Evolutionary conservation across 2,329 filamentous ascomycete genomes (phyloP).

Genomic region (Alternaria atra): DNA sequence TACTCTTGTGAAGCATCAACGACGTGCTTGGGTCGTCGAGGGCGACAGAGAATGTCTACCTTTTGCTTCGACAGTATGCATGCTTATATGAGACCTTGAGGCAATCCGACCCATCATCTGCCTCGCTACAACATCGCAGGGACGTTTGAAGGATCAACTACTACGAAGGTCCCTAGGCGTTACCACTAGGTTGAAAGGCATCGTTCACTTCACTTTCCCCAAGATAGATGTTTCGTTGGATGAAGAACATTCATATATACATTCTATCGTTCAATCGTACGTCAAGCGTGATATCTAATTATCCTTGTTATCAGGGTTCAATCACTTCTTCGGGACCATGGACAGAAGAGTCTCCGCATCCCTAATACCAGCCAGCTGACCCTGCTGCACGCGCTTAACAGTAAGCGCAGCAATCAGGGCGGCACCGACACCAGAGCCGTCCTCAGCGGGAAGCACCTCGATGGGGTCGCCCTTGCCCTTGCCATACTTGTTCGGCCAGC

Average conservation of each 20-base stretch:
- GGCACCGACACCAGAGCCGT: slow-evolving; percentile 96
- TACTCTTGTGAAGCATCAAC: background rate
- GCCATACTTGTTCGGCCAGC: slow-evolving; percentile 83
- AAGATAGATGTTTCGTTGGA: background rate
- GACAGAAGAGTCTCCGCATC: slow-evolving; percentile 58
- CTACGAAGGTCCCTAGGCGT: background rate
- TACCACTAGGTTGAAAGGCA: background rate
- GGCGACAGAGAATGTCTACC: background rate
- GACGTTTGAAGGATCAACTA: background rate
- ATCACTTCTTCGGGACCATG: slow-evolving; percentile 27
- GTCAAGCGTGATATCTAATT: background rate
- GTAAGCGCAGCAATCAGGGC: slow-evolving; percentile 86
- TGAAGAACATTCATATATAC: background rate
- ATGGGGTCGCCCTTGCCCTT: slow-evolving; percentile 75
- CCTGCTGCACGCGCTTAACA: slow-evolving; percentile 68
- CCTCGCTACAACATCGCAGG: background rate
- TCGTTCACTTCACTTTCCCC: background rate
- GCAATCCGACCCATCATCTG: background rate
- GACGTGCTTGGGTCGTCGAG: background rate
- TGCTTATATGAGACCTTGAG: background rate
- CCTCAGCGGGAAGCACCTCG: slow-evolving; percentile 87
- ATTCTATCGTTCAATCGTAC: slow-evolving; percentile 4
- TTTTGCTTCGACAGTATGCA: background rate
- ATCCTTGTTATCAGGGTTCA: background rate
- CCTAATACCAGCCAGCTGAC: slow-evolving; percentile 66